Percentiles rank a stretch among this genome's conserved stretches.
phyloP scores from a whole-genome alignment of 1,139 yeast genomes.

The Suhomyces panamericanus region DNA sequence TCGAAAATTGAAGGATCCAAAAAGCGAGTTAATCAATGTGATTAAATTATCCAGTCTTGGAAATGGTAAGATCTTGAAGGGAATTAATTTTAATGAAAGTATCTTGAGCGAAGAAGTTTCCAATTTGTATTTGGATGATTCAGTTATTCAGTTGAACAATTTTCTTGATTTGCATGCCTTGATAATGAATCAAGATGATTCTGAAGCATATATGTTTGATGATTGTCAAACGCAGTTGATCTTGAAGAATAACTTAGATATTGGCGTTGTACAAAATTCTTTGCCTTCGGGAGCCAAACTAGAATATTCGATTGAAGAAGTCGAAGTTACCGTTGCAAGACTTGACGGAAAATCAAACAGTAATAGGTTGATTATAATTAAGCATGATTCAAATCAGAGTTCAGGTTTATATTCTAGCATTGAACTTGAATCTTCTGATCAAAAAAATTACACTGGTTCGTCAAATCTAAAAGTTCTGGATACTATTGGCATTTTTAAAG shows the following conservation, averaged over 20 bases:
- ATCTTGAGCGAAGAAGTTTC: neutral
- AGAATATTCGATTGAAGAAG: slow-evolving; percentile 14
- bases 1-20: slow-evolving; percentile 10
- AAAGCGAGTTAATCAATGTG: slow-evolving; percentile 5
- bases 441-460: neutral
- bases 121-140: slow-evolving; percentile 1
- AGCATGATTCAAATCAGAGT: slow-evolving; percentile 3
- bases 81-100: neutral
- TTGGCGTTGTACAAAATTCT: slow-evolving; percentile 11
- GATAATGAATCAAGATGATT: slow-evolving; percentile 5
- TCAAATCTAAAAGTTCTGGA: neutral
- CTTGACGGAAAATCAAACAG: slow-evolving; percentile 10
- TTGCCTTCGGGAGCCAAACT: slow-evolving; percentile 15
- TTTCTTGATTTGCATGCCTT: slow-evolving; percentile 2
- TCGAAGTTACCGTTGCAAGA: slow-evolving; percentile 5
- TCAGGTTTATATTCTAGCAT: neutral
- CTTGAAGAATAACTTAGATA: slow-evolving; percentile 16
- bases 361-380: slow-evolving; percentile 4
- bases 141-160: neutral
- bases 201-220: slow-evolving; percentile 22
- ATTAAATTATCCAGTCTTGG: slow-evolving; percentile 1
- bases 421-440: neutral
- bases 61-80: neutral
- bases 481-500: slow-evolving; percentile 9
- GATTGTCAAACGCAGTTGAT: slow-evolving; percentile 22